phyloP scores from a whole-genome alignment of 2,329 filamentous ascomycete species.

The Fusarium goolgardi region DNA sequence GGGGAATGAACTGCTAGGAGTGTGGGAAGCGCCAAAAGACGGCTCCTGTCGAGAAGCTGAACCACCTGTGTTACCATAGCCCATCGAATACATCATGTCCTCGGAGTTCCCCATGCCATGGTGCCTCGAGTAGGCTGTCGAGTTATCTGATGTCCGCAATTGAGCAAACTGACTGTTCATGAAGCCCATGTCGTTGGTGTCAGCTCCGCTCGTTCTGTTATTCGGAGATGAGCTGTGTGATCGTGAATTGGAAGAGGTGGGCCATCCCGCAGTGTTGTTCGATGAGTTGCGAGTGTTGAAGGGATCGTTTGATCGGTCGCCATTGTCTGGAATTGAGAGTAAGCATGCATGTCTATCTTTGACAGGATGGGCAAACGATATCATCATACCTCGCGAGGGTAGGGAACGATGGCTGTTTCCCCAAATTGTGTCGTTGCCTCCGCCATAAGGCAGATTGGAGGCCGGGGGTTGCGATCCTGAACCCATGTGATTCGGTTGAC shows the following conservation, averaged over 20 bases:
- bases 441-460: background rate
- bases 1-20: conserved; percentile 59
- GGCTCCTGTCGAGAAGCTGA: conserved; percentile 64
- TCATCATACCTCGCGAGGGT: conserved; percentile 61
- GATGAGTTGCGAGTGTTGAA: conserved; percentile 76
- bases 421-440: background rate
- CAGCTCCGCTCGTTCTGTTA: conserved; percentile 62
- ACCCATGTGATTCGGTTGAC: background rate
- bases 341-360: conserved; percentile 17
- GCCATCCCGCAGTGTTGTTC: conserved; percentile 73
- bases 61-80: conserved; percentile 59
- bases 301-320: conserved; percentile 64
- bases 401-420: conserved; percentile 45
- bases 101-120: conserved; percentile 51
- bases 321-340: conserved; percentile 43
- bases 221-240: conserved; percentile 70
- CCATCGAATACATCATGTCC: conserved; percentile 51
- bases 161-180: background rate
- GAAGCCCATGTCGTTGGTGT: conserved; percentile 52
- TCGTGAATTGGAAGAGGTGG: conserved; percentile 57
- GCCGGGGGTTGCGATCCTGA: background rate
- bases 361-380: background rate
- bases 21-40: conserved; percentile 49
- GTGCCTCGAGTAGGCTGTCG: conserved; percentile 42
- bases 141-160: conserved; percentile 38